Conservation (phyloP, 306 rosid species). For the Carpinus viminea region DNA sequence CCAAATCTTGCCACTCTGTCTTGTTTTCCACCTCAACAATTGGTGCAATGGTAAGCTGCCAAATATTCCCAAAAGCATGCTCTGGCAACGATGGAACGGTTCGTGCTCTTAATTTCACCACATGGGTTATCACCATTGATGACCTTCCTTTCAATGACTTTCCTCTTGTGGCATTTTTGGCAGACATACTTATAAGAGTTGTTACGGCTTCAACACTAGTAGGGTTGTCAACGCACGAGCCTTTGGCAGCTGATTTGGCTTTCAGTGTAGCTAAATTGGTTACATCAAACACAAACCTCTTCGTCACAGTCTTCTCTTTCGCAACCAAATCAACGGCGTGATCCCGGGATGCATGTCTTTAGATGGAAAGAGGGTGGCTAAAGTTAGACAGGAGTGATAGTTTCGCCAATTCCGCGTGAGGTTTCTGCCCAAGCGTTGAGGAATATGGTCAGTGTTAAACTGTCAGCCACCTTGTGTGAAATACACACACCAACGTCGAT, state of each 20-base stretch:
- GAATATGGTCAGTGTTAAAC: conserved; percentile 10
- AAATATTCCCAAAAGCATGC: conserved; percentile 14
- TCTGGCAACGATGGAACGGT: conserved; percentile 23
- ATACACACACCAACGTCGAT: conserved; percentile 18
- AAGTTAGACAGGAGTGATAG: not conserved
- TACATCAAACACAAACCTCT: conserved; percentile 14
- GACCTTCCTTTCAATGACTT: not conserved
- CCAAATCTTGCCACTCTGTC: not conserved
- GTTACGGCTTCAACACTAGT: conserved; percentile 27
- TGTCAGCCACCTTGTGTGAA: conserved; percentile 24
- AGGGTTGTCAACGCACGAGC: not conserved
- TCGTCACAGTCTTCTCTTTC: conserved; percentile 7
- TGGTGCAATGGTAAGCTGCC: conserved; percentile 14
- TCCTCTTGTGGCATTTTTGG: not conserved
- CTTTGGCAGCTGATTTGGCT: conserved; percentile 10
- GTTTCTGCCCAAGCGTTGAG: conserved; percentile 19
- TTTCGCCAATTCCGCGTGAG: not conserved
- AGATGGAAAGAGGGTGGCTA: conserved; percentile 11
- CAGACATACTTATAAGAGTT: conserved; percentile 19
- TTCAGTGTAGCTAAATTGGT: conserved; percentile 14
- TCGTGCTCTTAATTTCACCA: conserved; percentile 16
- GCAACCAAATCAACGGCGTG: not conserved
- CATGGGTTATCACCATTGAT: conserved; percentile 9
- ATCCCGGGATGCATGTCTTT: not conserved
- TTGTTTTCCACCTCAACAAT: not conserved